Percentiles rank a stretch among this genome's conserved stretches.
phyloP scores from a whole-genome alignment of 768 basidiomycete species.

The Lyophyllum shimeji region DNA sequence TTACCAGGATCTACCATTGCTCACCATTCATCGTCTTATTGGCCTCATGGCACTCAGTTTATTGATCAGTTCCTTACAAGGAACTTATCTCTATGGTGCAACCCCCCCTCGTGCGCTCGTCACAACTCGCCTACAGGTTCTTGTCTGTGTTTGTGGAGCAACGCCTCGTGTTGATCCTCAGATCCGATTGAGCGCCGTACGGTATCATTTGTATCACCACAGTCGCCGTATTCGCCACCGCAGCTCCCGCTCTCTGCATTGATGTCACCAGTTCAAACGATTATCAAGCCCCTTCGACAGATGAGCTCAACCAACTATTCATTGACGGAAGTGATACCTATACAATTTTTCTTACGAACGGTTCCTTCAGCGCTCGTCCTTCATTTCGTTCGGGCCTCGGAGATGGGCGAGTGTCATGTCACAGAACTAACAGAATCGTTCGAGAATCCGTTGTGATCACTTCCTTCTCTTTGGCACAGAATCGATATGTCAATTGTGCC shows the following conservation, averaged over 20 bases:
- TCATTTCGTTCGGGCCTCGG: too few relatives aligned
- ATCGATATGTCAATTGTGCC: background rate
- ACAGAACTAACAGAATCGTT: background rate
- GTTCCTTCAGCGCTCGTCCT: too few relatives aligned
- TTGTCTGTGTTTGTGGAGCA: background rate
- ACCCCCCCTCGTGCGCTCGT: background rate
- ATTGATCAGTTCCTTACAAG: conserved; percentile 5
- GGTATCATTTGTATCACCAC: background rate
- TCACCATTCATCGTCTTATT: background rate
- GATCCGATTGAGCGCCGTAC: background rate
- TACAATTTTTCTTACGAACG: too few relatives aligned
- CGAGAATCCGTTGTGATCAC: background rate
- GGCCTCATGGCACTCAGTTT: background rate
- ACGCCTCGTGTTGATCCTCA: conserved; percentile 16
- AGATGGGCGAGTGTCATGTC: background rate
- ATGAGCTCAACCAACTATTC: background rate
- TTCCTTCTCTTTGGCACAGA: background rate
- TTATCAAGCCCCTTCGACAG: background rate
- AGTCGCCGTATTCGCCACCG: background rate
- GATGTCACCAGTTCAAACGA: background rate
- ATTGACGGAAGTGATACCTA: too few relatives aligned
- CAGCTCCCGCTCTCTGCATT: background rate
- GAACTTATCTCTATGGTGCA: background rate
- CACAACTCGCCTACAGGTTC: conserved; percentile 1
- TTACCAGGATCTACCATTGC: conserved; percentile 11